Evolutionary conservation across 116 monocot species (phyloP).

Genomic region (Phalaenopsis hybrid): DNA sequence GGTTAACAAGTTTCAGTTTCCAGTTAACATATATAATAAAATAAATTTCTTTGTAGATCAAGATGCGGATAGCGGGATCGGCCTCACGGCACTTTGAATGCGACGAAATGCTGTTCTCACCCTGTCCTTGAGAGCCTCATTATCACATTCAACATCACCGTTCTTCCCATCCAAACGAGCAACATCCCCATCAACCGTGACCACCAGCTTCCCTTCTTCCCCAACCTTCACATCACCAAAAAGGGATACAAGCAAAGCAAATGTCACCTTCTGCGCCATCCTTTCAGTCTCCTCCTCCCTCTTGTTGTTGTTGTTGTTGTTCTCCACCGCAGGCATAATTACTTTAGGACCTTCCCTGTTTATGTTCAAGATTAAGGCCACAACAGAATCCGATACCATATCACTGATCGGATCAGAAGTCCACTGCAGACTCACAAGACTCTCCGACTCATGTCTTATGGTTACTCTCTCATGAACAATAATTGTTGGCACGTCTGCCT

Average conservation of each 20-base stretch:
- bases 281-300: slow-evolving; percentile 71
- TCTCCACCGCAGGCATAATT: slow-evolving; percentile 33
- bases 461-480: slow-evolving; percentile 83
- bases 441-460: slow-evolving; percentile 69
- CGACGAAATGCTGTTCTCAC: slow-evolving; percentile 65
- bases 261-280: slow-evolving; percentile 61
- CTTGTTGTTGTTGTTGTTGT: slow-evolving; percentile 10
- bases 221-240: slow-evolving; percentile 89
- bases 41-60: slow-evolving; percentile 1
- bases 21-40: background rate
- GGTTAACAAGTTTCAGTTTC: too few species aligned
- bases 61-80: slow-evolving; percentile 55
- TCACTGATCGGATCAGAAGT: slow-evolving; percentile 84
- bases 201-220: slow-evolving; percentile 69
- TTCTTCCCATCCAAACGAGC: slow-evolving; percentile 52
- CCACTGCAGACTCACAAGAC: slow-evolving; percentile 72
- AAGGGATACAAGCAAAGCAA: slow-evolving; percentile 61
- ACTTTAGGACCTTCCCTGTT: slow-evolving; percentile 73
- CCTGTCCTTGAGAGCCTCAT: slow-evolving; percentile 66
- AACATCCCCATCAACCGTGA: slow-evolving; percentile 75
- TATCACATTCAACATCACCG: slow-evolving; percentile 83
- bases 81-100: slow-evolving; percentile 67
- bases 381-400: slow-evolving; percentile 94
- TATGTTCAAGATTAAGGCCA: slow-evolving; percentile 88
- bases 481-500: slow-evolving; percentile 48